A percentile compares a stretch with the other conserved stretches of the same genome.
phyloP scores from a whole-genome alignment of 179 eudicot species.

The Actinidia arguta region DNA sequence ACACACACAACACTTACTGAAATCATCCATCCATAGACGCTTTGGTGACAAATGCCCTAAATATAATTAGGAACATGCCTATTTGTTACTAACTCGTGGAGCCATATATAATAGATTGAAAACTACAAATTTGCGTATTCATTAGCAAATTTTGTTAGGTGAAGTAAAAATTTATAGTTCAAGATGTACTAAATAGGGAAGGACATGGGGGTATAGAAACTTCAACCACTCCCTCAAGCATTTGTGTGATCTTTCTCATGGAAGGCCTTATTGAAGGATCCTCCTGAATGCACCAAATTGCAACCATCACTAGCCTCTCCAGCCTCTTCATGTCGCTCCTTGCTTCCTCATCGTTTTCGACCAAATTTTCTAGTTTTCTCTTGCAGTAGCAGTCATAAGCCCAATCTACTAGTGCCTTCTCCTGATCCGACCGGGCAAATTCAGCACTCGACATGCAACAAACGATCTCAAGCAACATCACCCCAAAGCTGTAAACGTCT shows the following conservation, averaged over 20 bases:
- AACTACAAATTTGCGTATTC: no score
- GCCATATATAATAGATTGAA: no score
- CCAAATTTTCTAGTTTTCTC: not conserved
- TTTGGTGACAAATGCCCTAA: no score
- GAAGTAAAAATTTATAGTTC: not conserved
- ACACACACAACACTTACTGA: no score
- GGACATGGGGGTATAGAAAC: slow-evolving; percentile 14
- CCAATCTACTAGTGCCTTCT: not conserved
- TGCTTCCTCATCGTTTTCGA: slow-evolving; percentile 13
- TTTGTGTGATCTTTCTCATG: not conserved
- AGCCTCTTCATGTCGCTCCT: not conserved
- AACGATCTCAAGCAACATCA: slow-evolving; percentile 7
- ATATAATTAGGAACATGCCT: no score
- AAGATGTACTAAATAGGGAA: not conserved
- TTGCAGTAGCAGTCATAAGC: not conserved
- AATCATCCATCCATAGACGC: no score
- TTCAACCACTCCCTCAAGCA: slow-evolving; percentile 13
- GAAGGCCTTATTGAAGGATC: slow-evolving; percentile 16
- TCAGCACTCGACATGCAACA: slow-evolving; percentile 7
- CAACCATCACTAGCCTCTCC: slow-evolving; percentile 15
- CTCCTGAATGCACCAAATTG: slow-evolving; percentile 18
- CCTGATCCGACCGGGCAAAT: not conserved
- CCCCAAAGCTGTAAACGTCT: slow-evolving; percentile 13
- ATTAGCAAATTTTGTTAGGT: no score
- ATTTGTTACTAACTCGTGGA: no score